These are phyloP conservation scores for Aspergillus phoenicis DNA, from an alignment of 2,329 filamentous ascomycete species.

Conservation along the genomic window DNA sequence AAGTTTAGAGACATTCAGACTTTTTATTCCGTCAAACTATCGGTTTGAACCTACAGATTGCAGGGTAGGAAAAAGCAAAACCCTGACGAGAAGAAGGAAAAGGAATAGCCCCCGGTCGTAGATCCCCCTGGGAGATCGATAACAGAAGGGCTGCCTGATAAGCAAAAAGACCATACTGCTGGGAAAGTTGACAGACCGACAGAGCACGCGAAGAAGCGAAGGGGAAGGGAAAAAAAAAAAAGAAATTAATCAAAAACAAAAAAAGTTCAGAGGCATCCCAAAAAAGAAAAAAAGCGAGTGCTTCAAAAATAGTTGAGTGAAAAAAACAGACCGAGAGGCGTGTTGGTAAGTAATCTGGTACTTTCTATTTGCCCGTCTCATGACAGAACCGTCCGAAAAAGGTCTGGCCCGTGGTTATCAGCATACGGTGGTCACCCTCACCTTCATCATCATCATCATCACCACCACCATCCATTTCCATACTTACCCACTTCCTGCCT, in stretches of 20 bases:
- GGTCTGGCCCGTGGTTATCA: constrained; percentile 6
- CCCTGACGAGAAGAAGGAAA: constrained; percentile 11
- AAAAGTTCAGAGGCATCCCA: neutral
- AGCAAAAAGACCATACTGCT: constrained; percentile 15
- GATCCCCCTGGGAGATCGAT: constrained; percentile 30
- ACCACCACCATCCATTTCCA: constrained; percentile 5
- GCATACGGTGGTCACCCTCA: constrained; percentile 11
- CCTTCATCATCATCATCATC: constrained; percentile 13
- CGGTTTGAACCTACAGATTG: constrained; percentile 7
- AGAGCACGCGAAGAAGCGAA: neutral
- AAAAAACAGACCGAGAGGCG: constrained; percentile 2
- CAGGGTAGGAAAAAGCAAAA: constrained; percentile 15
- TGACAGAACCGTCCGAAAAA: constrained; percentile 4
- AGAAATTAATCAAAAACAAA: neutral
- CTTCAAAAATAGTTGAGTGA: neutral
- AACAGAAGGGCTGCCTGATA: constrained; percentile 23
- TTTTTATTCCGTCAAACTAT: constrained; percentile 9
- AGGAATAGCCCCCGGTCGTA: constrained; percentile 22
- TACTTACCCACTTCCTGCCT: constrained; percentile 13
- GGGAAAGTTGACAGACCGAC: constrained; percentile 2
- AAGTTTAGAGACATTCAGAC: neutral
- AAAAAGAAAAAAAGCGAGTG: neutral
- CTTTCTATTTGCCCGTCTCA: constrained; percentile 7
- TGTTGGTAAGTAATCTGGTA: constrained; percentile 12
- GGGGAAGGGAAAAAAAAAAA: neutral